Evolutionary conservation across 345 rosid species (phyloP).

Genomic region (Arabis alpina): DNA sequence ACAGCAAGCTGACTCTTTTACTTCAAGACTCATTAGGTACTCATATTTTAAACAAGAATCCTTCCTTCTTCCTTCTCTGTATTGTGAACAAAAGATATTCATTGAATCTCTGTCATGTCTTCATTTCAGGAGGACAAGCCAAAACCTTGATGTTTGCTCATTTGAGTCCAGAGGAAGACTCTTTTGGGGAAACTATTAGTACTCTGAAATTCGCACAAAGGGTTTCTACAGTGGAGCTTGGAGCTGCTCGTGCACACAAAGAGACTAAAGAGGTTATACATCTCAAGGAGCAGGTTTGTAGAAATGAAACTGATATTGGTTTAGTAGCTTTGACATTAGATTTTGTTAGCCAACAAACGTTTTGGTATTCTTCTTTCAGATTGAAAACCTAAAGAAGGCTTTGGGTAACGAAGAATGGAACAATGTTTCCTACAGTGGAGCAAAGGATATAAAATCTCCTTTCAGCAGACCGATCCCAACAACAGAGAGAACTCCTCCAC

Average conservation of each 20-base stretch:
- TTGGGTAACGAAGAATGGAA: conserved; percentile 61
- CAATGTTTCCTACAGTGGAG: conserved; percentile 39
- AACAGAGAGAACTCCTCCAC: conserved; percentile 74
- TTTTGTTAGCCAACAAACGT: conserved; percentile 17
- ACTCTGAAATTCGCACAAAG: conserved; percentile 93
- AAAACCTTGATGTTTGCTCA: conserved; percentile 96
- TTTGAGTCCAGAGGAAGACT: conserved; percentile 84
- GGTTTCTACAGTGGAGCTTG: conserved; percentile 81
- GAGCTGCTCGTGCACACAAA: conserved; percentile 78
- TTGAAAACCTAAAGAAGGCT: conserved; percentile 85
- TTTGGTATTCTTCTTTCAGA: conserved; percentile 51
- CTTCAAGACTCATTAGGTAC: conserved; percentile 93
- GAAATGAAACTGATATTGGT: neutral
- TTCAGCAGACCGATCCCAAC: conserved; percentile 36
- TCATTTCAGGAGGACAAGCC: conserved; percentile 73
- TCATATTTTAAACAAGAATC: conserved; percentile 11
- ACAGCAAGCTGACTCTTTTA: conserved; percentile 96
- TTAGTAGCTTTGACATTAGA: neutral
- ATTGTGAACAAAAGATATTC: conserved; percentile 1
- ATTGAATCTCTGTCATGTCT: conserved; percentile 1
- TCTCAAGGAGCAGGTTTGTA: conserved; percentile 77
- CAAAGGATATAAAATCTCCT: conserved; percentile 56
- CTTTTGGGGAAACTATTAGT: conserved; percentile 78
- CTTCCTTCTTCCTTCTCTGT: neutral
- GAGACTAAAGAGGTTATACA: conserved; percentile 80